Evolutionary conservation across 2,329 filamentous ascomycete genomes (phyloP), one percentile per base, ranked within the genome.

Genomic region (Curvularia eragrostidis): DNA sequence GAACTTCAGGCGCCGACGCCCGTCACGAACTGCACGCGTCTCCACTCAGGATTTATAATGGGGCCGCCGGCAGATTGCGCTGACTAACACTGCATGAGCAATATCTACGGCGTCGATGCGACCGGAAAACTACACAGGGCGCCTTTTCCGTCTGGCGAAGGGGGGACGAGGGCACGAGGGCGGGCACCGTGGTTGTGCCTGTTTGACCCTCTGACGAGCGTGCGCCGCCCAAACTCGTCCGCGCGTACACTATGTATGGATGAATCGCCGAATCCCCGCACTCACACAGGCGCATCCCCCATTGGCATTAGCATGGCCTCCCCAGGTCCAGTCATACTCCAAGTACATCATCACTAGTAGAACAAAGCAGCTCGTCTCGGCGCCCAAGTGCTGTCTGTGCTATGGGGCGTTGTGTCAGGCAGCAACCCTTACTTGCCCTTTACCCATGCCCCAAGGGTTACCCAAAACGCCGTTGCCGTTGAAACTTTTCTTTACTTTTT

Each of bases 1-100:
- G 15, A 48, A 54, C 50, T 44, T 39, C 30, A 49, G 50, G 19
- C 50, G 28, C 55, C 55, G 55, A 53, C 9, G 32, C 46, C 32
- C 26, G 32, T 38, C 34, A 38, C 46, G 46, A 23, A 24, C 46
- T 4, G 5, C 6, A 26, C 32, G 21, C 46, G 15, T 19, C 42
- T 28, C 41, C 24, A 23, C 23, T 43, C n/a, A 8, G 4, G 15
- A 36, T n/a, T 36, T n/a, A 36, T 36, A 36, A 36, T 36, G 34
- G 34, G 34, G 13, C 34, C 15, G 34, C 12, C 34, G 34, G 34
- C 7, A n/a, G 34, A 36, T 36, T n/a, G 18, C 5, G 13, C 15
- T 5, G 34, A 36, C 34, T 36, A 36, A 15, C 34, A n/a, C 34
- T 36, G 15, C 34, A 36, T n/a, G n/a, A n/a, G n/a, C n/a, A n/a